These are phyloP conservation scores for Cercophora newfieldiana DNA, from an alignment of 495 filamentous ascomycete species.

Conservation along the genomic window DNA sequence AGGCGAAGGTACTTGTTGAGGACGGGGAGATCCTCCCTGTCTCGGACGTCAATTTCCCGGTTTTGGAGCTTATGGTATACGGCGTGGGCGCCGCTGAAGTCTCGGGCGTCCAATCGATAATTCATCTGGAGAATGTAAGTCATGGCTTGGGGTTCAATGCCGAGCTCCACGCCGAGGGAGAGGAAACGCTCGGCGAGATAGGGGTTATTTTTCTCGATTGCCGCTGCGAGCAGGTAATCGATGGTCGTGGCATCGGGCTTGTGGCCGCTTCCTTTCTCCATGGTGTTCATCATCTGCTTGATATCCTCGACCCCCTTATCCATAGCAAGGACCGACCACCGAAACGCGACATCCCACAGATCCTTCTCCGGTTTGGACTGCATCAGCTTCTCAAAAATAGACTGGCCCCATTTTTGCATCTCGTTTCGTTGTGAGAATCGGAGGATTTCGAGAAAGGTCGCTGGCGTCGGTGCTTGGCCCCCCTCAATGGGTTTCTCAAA, in stretches of 20 bases:
- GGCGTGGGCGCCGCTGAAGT: slow-evolving; percentile 65
- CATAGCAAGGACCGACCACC: slow-evolving; percentile 70
- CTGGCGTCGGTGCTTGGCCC: slow-evolving; percentile 40
- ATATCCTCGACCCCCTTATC: slow-evolving; percentile 70
- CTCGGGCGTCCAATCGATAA: slow-evolving; percentile 66
- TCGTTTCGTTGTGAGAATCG: slow-evolving; percentile 50
- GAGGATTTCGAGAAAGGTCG: slow-evolving; percentile 54
- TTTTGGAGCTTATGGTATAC: slow-evolving; percentile 60
- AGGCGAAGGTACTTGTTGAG: slow-evolving; percentile 76
- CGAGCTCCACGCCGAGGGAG: slow-evolving; percentile 59
- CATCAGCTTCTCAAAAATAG: slow-evolving; percentile 61
- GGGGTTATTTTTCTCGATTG: slow-evolving; percentile 66
- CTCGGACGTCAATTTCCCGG: slow-evolving; percentile 45
- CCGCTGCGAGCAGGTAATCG: slow-evolving; percentile 71
- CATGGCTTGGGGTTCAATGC: slow-evolving; percentile 60
- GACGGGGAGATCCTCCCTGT: slow-evolving; percentile 59
- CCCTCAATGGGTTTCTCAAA: slow-evolving; percentile 59
- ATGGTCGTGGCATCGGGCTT: slow-evolving; percentile 68
- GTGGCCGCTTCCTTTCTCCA: slow-evolving; percentile 39
- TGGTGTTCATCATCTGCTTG: slow-evolving; percentile 64
- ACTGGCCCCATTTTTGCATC: slow-evolving; percentile 62
- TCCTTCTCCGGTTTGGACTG: slow-evolving; percentile 48
- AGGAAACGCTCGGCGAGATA: slow-evolving; percentile 74
- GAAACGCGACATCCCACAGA: slow-evolving; percentile 68
- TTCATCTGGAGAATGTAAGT: slow-evolving; percentile 75